Percentiles rank a stretch among this genome's conserved stretches.
phyloP scores from a whole-genome alignment of 768 basidiomycete genomes.

The Agrocybe pediades region DNA sequence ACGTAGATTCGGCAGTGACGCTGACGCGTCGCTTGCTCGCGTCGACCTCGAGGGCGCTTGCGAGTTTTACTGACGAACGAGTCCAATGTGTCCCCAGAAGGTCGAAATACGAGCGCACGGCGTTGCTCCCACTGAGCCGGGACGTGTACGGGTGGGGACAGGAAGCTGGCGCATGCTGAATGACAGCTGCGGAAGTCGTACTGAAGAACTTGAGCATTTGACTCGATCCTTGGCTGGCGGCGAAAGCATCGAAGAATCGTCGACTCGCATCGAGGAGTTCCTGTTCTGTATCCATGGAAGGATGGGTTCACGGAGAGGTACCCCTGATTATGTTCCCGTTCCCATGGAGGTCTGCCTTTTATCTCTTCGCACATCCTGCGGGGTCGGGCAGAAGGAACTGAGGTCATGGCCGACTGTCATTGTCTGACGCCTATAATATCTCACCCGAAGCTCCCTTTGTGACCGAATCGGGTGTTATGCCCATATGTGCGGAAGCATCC shows the following conservation, averaged over 20 bases:
- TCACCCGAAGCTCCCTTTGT: slow-evolving; percentile 9
- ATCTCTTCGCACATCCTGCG: slow-evolving; percentile 20
- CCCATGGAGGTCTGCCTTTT: slow-evolving; percentile 16
- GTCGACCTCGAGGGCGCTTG: slow-evolving; percentile 25
- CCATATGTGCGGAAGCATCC: background rate
- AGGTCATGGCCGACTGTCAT: slow-evolving; percentile 25
- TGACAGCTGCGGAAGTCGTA: slow-evolving; percentile 32
- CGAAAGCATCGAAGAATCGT: slow-evolving; percentile 39
- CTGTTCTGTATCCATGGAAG: slow-evolving; percentile 21
- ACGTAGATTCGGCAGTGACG: slow-evolving; percentile 39
- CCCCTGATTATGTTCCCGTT: slow-evolving; percentile 1
- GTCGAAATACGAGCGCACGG: slow-evolving; percentile 52
- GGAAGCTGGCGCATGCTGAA: slow-evolving; percentile 41
- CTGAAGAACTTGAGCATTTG: slow-evolving; percentile 42
- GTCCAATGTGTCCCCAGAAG: slow-evolving; percentile 47
- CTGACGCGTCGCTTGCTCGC: slow-evolving; percentile 27
- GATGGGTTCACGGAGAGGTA: slow-evolving; percentile 4
- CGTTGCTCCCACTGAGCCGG: slow-evolving; percentile 42
- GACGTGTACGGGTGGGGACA: slow-evolving; percentile 36
- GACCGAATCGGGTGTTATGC: slow-evolving; percentile 10
- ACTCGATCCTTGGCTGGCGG: slow-evolving; percentile 31
- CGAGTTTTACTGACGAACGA: slow-evolving; percentile 30
- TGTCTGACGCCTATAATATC: slow-evolving; percentile 10
- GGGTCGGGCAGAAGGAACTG: slow-evolving; percentile 39
- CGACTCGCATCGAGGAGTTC: slow-evolving; percentile 35